phyloP scores from a whole-genome alignment of 2,329 filamentous ascomycete genomes.

The Bipolaris oryzae region DNA sequence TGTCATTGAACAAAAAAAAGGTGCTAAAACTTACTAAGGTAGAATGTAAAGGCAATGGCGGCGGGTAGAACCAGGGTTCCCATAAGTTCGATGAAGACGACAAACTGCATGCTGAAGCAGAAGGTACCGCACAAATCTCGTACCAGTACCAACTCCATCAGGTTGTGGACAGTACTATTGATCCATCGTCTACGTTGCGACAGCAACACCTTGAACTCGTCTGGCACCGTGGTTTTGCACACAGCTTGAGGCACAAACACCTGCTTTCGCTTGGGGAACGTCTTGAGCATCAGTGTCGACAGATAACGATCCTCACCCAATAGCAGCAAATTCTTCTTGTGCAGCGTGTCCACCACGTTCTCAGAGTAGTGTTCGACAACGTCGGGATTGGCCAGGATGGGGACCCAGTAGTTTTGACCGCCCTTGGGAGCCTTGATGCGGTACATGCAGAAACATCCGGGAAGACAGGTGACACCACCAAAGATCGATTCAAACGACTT shows the following conservation, averaged over 20 bases:
- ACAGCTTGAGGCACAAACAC: constrained; percentile 98
- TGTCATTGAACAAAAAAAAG: constrained; percentile 2
- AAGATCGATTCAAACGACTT: constrained; percentile 99
- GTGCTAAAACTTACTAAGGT: constrained; percentile 73
- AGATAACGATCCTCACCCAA: constrained; percentile 94
- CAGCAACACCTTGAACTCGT: constrained; percentile 87
- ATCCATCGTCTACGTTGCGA: constrained; percentile 98
- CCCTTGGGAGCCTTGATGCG: constrained; percentile 99
- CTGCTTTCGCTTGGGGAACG: constrained; percentile 98
- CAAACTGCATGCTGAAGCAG: constrained; percentile 99
- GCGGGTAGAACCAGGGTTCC: constrained; percentile 94
- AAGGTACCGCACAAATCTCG: constrained; percentile 97
- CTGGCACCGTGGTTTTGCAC: constrained; percentile 97
- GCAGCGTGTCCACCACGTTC: constrained; percentile 96
- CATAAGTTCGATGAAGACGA: constrained; percentile 92
- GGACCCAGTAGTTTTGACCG: constrained; percentile 99
- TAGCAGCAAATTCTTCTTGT: constrained; percentile 94
- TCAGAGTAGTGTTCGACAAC: constrained; percentile 99
- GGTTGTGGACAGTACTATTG: constrained; percentile 97
- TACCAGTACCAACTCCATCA: constrained; percentile 96
- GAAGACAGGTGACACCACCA: constrained; percentile 97
- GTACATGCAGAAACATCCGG: constrained; percentile 99
- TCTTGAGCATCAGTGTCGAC: constrained; percentile 96
- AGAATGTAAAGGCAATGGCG: constrained; percentile 95
- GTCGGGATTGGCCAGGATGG: constrained; percentile 96